A percentile compares a stretch with the other conserved stretches of the same genome.
These are phyloP conservation scores for Nicotiana rustica DNA, from an alignment of 305 asterid genomes.

Conservation along the genomic window DNA sequence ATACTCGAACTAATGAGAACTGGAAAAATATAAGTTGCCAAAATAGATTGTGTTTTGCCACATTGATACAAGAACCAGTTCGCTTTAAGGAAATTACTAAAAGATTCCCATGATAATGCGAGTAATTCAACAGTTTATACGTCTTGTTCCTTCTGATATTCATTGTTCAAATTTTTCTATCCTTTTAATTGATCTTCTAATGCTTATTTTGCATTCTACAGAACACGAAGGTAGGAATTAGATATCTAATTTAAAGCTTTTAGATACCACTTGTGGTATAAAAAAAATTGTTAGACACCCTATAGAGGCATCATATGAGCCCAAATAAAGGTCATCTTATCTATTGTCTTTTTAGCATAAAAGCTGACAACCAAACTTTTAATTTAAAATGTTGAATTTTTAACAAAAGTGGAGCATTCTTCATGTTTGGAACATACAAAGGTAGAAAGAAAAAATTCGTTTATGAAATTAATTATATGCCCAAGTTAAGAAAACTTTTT, in stretches of 20 bases:
- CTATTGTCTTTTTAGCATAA: neutral
- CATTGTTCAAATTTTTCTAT: neutral
- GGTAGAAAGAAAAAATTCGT: neutral
- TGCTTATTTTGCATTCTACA: neutral
- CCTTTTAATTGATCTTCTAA: neutral
- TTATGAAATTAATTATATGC: neutral
- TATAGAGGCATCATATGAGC: neutral
- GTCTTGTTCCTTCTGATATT: neutral
- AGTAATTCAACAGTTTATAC: neutral
- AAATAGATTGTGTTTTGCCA: neutral
- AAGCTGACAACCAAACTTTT: neutral
- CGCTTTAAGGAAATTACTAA: neutral
- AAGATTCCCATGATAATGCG: neutral
- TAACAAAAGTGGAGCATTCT: neutral
- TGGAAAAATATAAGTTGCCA: neutral
- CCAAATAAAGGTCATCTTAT: neutral
- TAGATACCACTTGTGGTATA: neutral
- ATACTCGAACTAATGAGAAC: neutral
- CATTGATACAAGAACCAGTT: neutral
- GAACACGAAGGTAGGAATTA: neutral
- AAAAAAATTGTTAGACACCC: neutral
- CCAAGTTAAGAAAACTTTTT: neutral
- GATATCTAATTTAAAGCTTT: neutral
- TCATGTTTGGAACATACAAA: slow-evolving; percentile 19
- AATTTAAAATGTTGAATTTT: neutral